Percentiles rank a stretch among this genome's conserved stretches.
These are phyloP conservation scores for Globisporangium echinulatum DNA, from an alignment of 352 stramenopile species.

Conservation along the genomic window DNA sequence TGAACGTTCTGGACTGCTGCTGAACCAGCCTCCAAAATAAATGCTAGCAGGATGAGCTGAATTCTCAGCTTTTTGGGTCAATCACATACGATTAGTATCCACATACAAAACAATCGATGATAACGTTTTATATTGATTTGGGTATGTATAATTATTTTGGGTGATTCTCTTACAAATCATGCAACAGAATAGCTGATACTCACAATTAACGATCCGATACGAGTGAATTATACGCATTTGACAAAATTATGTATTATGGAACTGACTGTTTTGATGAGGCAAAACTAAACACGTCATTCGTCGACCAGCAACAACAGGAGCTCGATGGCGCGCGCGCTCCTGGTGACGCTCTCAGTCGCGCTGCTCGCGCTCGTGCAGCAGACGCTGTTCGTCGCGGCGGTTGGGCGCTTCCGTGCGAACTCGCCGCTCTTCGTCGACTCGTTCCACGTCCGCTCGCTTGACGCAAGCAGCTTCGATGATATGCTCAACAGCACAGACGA, in stretches of 20 bases:
- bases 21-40: too few species aligned
- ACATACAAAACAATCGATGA: too few species aligned
- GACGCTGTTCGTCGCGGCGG: background rate
- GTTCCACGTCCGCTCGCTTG: slow-evolving; percentile 49
- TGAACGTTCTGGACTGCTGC: too few species aligned
- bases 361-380: slow-evolving; percentile 1
- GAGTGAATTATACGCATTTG: background rate
- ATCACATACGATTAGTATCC: too few species aligned
- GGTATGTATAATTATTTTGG: too few species aligned
- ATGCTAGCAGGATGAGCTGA: too few species aligned
- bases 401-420: slow-evolving; percentile 33
- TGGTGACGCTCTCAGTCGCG: slow-evolving; percentile 15
- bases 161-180: too few species aligned
- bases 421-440: slow-evolving; percentile 61
- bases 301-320: background rate
- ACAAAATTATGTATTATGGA: background rate
- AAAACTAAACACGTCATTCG: background rate
- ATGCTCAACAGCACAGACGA: slow-evolving; percentile 43
- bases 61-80: too few species aligned
- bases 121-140: too few species aligned
- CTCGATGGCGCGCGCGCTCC: slow-evolving; percentile 25
- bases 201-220: background rate
- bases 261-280: background rate
- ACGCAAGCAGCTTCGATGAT: slow-evolving; percentile 25
- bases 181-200: background rate